A percentile compares a stretch with the other conserved stretches of the same genome.
phyloP scores from a whole-genome alignment of 1,284 basidiomycete species.

The Austroboletus novae-zelandiae region DNA sequence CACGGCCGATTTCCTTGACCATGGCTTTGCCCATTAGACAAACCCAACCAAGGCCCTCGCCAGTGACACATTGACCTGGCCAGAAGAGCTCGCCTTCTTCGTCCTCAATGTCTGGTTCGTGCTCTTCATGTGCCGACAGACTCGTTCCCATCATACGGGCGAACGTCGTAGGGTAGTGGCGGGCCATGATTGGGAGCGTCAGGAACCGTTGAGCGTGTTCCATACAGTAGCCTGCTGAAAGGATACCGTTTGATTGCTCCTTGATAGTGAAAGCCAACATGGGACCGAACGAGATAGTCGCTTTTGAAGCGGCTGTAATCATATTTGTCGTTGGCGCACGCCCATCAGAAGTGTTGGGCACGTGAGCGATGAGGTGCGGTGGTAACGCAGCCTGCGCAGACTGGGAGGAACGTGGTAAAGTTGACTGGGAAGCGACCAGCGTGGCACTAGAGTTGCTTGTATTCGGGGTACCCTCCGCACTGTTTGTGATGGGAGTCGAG shows the following conservation, averaged over 20 bases:
- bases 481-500: conserved; percentile 62
- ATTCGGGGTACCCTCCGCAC: conserved; percentile 48
- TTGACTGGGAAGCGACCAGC: conserved; percentile 26
- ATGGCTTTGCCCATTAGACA: conserved; percentile 78
- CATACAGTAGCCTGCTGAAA: conserved; percentile 46
- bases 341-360: conserved; percentile 30
- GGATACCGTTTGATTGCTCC: conserved; percentile 46
- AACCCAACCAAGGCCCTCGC: conserved; percentile 76
- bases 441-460: conserved; percentile 29
- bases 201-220: conserved; percentile 50
- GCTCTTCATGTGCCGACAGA: conserved; percentile 61
- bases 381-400: conserved; percentile 27
- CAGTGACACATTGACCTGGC: conserved; percentile 66
- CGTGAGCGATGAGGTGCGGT: conserved; percentile 27
- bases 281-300: conserved; percentile 28
- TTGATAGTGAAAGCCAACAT: conserved; percentile 42
- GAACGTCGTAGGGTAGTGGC: conserved; percentile 71
- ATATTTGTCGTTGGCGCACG: conserved; percentile 26
- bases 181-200: conserved; percentile 60
- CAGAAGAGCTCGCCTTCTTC: conserved; percentile 78
- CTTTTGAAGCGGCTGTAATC: conserved; percentile 32
- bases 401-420: conserved; percentile 24
- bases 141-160: conserved; percentile 64
- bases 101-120: conserved; percentile 76
- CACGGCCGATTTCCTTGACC: conserved; percentile 73